A percentile compares a stretch with the other conserved stretches of the same genome.
Evolutionary conservation across 768 basidiomycete genomes (phyloP).

Genomic region (Trametopsis cervina): DNA sequence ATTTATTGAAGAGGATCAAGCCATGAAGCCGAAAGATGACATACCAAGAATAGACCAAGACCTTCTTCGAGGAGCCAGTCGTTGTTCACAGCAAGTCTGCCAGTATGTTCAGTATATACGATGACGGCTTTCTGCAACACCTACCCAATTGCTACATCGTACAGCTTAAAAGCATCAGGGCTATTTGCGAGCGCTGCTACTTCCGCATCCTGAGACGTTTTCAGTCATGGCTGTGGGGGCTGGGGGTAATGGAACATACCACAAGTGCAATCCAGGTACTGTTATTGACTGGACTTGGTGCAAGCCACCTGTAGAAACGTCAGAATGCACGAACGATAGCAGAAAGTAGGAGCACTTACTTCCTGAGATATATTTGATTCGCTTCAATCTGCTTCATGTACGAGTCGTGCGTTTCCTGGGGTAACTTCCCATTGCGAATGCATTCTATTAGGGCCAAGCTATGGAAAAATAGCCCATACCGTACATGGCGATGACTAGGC

Average conservation of each 20-base stretch:
- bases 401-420: slow-evolving; percentile 26
- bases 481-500: slow-evolving; percentile 64
- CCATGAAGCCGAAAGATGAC: slow-evolving; percentile 8
- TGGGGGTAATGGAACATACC: slow-evolving; percentile 29
- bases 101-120: neutral
- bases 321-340: neutral
- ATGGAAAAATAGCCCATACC: slow-evolving; percentile 65
- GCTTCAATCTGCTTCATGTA: slow-evolving; percentile 51
- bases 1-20: no score
- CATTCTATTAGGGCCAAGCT: slow-evolving; percentile 59
- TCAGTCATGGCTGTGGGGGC: neutral
- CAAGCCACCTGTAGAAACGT: slow-evolving; percentile 48
- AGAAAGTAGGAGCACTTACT: slow-evolving; percentile 28
- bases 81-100: slow-evolving; percentile 54
- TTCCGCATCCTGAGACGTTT: slow-evolving; percentile 53
- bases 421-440: slow-evolving; percentile 38
- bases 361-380: slow-evolving; percentile 57
- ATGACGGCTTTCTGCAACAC: slow-evolving; percentile 9
- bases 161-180: slow-evolving; percentile 55
- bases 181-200: slow-evolving; percentile 50
- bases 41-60: slow-evolving; percentile 57
- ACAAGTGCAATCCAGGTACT: slow-evolving; percentile 65
- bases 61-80: slow-evolving; percentile 72
- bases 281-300: slow-evolving; percentile 62
- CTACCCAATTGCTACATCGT: slow-evolving; percentile 63